Base-by-base conservation (phyloP, 345 rosid species). In the Populus pruinosa region DNA sequence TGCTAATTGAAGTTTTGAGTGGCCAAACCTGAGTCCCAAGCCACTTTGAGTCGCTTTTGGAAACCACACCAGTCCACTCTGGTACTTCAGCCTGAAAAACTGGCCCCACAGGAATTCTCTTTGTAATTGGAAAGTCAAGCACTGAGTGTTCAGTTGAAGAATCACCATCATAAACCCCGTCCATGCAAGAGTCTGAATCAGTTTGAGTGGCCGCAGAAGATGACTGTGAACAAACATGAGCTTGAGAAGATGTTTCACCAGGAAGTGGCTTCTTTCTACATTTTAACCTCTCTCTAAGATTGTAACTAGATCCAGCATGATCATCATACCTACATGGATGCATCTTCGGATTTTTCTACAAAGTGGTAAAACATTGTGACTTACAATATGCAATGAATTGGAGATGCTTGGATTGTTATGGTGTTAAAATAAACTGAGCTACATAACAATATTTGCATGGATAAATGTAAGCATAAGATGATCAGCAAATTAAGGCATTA, bases 11-110 rank as follows among this genome's bases (percentile, higher is more conserved):
- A 61, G 75, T 83, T 67, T 75, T 87, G 76, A 82, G 84, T 38
- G 98, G 98, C 99, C 99, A 96, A 70, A 86, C 47, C 76, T 33
- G 88, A 50, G 83, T 80, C 65, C 99, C 99, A n/a, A 86, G 69
- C 98, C 99, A 93, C 84, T 92, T 92, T 35, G 78, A 18, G 79
- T 92, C 91, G 77, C 85, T 83, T 82, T 89, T 92, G 59, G 88
- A 81, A 69, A 70, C 79, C 20, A 72, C 44, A 70, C 80, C 91
- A 14, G 79, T 84, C 97, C 97, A 92, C 68, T 87, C 90, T 14
- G 96, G 94, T 67, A 92, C 83, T 74, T 86, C 85, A 44, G 90
- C 99, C 85, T 96, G 99, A 87, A 79, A 89, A 18, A 69, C 71
- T 64, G 90, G 86, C 29, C 98, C 98, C 55, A 91, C 29, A 62